A percentile compares a stretch with the other conserved stretches of the same genome.
These are phyloP conservation scores for Pythium rishiriense DNA, from an alignment of 352 stramenopile species.

Conservation along the genomic window DNA sequence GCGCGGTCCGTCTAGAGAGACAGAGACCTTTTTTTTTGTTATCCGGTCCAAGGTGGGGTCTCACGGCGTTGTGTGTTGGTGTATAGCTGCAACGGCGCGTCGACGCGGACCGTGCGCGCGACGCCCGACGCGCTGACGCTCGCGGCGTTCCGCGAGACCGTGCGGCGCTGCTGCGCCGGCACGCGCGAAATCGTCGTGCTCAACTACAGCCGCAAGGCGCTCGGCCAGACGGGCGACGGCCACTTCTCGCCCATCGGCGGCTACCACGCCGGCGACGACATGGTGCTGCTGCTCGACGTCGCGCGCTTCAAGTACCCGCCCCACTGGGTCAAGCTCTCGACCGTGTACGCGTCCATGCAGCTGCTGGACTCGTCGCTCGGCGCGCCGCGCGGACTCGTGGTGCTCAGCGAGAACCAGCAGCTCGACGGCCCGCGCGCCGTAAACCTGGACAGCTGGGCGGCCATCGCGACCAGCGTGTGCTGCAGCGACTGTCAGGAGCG, in stretches of 20 bases:
- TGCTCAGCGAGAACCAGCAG: constrained; percentile 38
- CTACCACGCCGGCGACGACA: constrained; percentile 90
- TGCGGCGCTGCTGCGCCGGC: constrained; percentile 71
- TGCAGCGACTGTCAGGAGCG: not conserved
- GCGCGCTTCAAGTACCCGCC: constrained; percentile 97
- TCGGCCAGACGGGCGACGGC: constrained; percentile 94
- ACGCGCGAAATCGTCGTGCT: constrained; percentile 89
- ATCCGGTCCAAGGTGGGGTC: too few species aligned
- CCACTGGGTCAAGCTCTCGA: constrained; percentile 17
- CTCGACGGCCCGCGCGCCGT: constrained; percentile 6
- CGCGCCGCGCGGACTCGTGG: constrained; percentile 33
- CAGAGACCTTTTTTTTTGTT: not conserved
- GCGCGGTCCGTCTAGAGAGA: constrained; percentile 19
- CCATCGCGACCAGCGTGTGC: constrained; percentile 2
- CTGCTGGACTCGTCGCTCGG: constrained; percentile 6
- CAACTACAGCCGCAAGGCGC: constrained; percentile 90
- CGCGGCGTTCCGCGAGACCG: constrained; percentile 54
- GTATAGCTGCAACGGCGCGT: constrained; percentile 6
- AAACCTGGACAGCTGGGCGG: not conserved
- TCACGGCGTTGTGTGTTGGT: not conserved
- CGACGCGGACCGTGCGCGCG: constrained; percentile 46
- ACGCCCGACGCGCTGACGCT: constrained; percentile 44
- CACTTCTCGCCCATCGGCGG: constrained; percentile 97
- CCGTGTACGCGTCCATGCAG: constrained; percentile 15
- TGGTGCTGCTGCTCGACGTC: constrained; percentile 96